phyloP scores from a whole-genome alignment of 2,329 filamentous ascomycete species.

The Trichoderma hamatum region DNA sequence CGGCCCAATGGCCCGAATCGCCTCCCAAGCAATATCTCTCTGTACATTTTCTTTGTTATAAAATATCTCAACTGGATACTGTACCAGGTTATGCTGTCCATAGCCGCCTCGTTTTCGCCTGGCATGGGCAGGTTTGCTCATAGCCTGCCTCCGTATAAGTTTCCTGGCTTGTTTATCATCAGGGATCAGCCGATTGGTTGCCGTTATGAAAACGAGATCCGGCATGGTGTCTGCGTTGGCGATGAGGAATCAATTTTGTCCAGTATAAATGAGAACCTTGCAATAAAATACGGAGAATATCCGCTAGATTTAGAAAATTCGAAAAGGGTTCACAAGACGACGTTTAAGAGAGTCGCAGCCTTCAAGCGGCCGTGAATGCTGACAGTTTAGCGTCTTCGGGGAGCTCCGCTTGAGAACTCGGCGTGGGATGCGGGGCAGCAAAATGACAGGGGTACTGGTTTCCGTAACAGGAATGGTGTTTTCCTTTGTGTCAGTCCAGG shows the following conservation, averaged over 20 bases:
- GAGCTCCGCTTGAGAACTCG: not conserved
- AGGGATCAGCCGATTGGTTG: slow-evolving; percentile 11
- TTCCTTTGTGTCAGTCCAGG: not conserved
- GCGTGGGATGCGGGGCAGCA: slow-evolving; percentile 8
- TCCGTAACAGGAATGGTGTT: slow-evolving; percentile 7
- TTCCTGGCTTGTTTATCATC: slow-evolving; percentile 20
- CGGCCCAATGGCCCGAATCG: not conserved
- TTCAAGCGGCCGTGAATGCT: not conserved
- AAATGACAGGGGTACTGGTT: slow-evolving; percentile 8
- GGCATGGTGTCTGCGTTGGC: not conserved
- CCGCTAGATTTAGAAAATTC: not conserved
- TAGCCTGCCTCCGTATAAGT: slow-evolving; percentile 20
- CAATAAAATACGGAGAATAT: not conserved
- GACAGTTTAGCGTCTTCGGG: not conserved
- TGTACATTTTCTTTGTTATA: not conserved
- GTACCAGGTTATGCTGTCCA: slow-evolving; percentile 21
- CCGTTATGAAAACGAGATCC: slow-evolving; percentile 18
- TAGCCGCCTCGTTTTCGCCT: slow-evolving; percentile 18
- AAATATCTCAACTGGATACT: not conserved
- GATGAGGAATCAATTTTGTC: not conserved
- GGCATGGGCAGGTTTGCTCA: slow-evolving; percentile 13
- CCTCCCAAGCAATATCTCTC: not conserved
- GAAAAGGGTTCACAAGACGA: not conserved
- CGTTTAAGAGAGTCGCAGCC: not conserved
- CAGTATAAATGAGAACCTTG: not conserved